Percentiles rank a stretch among this genome's conserved stretches.
Evolutionary conservation across 2,329 filamentous ascomycete species (phyloP).

Genomic region (Trichothecium sympodiale): DNA sequence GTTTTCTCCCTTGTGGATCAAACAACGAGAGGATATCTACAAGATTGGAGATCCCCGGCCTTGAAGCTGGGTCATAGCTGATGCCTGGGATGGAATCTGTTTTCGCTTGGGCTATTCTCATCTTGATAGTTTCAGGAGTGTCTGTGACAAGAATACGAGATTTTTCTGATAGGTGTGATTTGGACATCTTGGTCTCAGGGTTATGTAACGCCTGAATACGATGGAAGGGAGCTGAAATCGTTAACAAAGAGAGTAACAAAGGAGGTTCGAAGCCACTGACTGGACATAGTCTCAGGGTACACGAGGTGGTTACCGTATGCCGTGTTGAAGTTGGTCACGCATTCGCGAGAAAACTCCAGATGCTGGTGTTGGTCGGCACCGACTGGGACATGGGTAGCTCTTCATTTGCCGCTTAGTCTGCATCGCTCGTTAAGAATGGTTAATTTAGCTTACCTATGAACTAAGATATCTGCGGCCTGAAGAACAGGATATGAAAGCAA

Average conservation of each 20-base stretch:
- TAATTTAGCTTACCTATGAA: constrained; percentile 50
- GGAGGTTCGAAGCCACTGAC: constrained; percentile 30
- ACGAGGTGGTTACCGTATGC: constrained; percentile 54
- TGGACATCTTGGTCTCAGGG: constrained; percentile 84
- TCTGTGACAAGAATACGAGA: constrained; percentile 82
- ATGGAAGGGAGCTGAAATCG: constrained; percentile 55
- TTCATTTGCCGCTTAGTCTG: constrained; percentile 17
- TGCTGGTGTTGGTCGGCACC: constrained; percentile 94
- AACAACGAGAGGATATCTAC: constrained; percentile 70
- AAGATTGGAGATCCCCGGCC: constrained; percentile 83
- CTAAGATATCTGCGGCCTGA: constrained; percentile 85
- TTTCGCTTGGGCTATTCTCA: constrained; percentile 61
- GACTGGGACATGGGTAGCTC: constrained; percentile 88
- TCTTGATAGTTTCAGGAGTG: constrained; percentile 45
- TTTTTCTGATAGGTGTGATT: constrained; percentile 60
- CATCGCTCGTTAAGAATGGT: not conserved
- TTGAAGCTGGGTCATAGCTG: constrained; percentile 55
- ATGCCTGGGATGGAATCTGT: constrained; percentile 63
- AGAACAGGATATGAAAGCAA: constrained; percentile 94
- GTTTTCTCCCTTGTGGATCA: constrained; percentile 29
- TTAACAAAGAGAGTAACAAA: not conserved
- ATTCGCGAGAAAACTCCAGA: constrained; percentile 81
- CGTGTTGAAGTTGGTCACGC: constrained; percentile 80
- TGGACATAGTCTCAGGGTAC: constrained; percentile 59
- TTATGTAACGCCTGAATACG: constrained; percentile 82